phyloP scores from a whole-genome alignment of 208 protist species.

The Leishmania braziliensis region DNA sequence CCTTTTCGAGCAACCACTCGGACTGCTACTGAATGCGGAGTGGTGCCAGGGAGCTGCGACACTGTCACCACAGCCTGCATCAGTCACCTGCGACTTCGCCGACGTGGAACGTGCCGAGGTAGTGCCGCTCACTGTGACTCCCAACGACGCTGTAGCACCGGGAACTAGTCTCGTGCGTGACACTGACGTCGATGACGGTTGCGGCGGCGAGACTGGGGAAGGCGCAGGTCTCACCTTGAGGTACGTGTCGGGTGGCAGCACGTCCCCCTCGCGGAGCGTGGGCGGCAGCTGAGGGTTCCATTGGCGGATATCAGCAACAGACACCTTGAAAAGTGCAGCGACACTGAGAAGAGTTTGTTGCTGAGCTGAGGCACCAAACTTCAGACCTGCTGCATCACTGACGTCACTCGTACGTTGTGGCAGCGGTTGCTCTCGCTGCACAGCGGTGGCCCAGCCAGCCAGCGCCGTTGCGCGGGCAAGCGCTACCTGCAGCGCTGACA shows the following conservation, averaged over 20 bases:
- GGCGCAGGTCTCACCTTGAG: slow-evolving; percentile 33
- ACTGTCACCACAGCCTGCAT: neutral
- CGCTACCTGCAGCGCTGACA: slow-evolving; percentile 40
- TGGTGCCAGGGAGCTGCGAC: neutral
- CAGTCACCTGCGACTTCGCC: neutral
- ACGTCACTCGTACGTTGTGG: neutral
- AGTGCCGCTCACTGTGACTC: neutral
- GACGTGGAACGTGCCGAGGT: neutral
- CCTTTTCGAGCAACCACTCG: neutral
- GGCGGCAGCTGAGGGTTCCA: slow-evolving; percentile 58
- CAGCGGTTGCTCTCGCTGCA: slow-evolving; percentile 14
- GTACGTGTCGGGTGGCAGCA: slow-evolving; percentile 55
- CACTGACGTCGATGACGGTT: neutral
- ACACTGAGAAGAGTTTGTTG: slow-evolving; percentile 19
- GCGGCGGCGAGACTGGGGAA: slow-evolving; percentile 7
- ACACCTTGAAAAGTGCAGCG: slow-evolving; percentile 22
- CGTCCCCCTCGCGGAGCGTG: slow-evolving; percentile 21
- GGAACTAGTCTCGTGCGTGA: neutral
- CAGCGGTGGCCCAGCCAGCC: slow-evolving; percentile 28
- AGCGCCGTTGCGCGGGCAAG: slow-evolving; percentile 60
- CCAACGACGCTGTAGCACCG: neutral
- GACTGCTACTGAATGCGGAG: neutral
- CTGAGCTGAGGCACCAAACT: neutral
- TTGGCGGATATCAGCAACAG: slow-evolving; percentile 38
- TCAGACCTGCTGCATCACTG: neutral